Percentiles rank a stretch among this genome's conserved stretches.
Evolutionary conservation across 352 stramenopile genomes (phyloP).

Genomic region (Peronospora farinosa): DNA sequence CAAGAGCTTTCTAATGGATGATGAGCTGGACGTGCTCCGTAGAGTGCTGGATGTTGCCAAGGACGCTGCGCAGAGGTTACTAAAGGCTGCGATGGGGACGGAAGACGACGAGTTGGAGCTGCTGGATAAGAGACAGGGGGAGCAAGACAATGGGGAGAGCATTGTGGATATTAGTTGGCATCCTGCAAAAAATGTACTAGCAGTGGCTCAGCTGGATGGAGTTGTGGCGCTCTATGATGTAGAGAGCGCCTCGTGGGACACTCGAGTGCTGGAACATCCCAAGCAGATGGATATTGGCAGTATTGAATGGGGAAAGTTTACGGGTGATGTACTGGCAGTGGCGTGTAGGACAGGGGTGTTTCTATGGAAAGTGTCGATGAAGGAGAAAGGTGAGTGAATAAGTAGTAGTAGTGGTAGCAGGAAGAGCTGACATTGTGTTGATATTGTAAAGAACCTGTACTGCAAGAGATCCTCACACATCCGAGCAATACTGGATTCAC

Average conservation of each 20-base stretch:
- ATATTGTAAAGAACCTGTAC: conserved; percentile 32
- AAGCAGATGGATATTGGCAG: conserved; percentile 49
- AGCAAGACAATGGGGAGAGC: conserved; percentile 28
- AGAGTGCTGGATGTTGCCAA: conserved; percentile 22
- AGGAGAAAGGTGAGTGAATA: conserved; percentile 21
- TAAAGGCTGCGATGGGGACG: conserved; percentile 22
- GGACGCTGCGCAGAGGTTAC: conserved; percentile 15
- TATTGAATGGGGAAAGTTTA: conserved; percentile 59
- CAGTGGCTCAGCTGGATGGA: conserved; percentile 60
- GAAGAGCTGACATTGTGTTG: conserved; percentile 2
- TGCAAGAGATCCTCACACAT: conserved; percentile 58
- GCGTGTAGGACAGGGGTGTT: conserved; percentile 57
- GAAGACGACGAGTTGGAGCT: conserved; percentile 26
- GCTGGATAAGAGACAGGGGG: conserved; percentile 10
- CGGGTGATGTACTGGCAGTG: conserved; percentile 54
- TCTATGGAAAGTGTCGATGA: conserved; percentile 56
- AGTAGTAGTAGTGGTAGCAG: neutral
- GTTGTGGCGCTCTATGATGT: conserved; percentile 66
- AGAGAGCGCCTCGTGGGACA: conserved; percentile 46
- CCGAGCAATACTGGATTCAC: conserved; percentile 42
- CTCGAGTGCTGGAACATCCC: conserved; percentile 53
- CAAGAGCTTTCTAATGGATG: conserved; percentile 50
- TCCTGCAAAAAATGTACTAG: conserved; percentile 45
- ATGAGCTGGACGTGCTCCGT: conserved; percentile 52
- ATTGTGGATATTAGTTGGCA: conserved; percentile 62